phyloP scores from a whole-genome alignment of 2,329 filamentous ascomycete species.

The Ascochyta viciae-villosae region DNA sequence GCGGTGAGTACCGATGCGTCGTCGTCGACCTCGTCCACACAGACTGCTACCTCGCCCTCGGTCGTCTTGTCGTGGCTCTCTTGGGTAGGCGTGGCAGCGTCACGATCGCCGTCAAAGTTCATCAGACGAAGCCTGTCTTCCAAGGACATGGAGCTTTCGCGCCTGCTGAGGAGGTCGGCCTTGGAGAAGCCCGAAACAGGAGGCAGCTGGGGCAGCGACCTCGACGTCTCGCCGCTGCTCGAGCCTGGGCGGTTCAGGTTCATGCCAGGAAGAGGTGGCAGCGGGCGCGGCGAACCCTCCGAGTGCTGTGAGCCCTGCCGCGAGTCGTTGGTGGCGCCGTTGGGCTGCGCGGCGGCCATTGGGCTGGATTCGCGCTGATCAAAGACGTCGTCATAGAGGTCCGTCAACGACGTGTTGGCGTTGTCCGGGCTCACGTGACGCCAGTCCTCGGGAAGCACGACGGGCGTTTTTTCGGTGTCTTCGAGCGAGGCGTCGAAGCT shows the following conservation, averaged over 20 bases:
- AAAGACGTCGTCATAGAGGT: conserved; percentile 71
- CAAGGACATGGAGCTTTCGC: conserved; percentile 76
- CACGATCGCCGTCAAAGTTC: conserved; percentile 71
- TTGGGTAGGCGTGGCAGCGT: conserved; percentile 47
- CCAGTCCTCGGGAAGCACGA: conserved; percentile 98
- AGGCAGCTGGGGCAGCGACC: conserved; percentile 76
- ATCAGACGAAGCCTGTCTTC: conserved; percentile 87
- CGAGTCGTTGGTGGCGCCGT: conserved; percentile 50
- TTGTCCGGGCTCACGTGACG: conserved; percentile 74
- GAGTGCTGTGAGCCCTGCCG: conserved; percentile 78
- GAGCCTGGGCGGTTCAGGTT: conserved; percentile 59
- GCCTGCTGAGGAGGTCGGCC: conserved; percentile 78
- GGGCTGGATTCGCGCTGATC: conserved; percentile 69
- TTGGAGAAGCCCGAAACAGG: conserved; percentile 72
- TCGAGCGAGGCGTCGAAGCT: conserved; percentile 96
- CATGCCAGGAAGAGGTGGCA: conserved; percentile 83
- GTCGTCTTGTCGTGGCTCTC: conserved; percentile 42
- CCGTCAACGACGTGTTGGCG: conserved; percentile 61
- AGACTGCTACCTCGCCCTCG: conserved; percentile 32
- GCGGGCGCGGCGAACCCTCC: conserved; percentile 80
- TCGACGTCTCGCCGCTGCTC: conserved; percentile 68
- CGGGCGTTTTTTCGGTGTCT: conserved; percentile 95
- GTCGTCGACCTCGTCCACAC: conserved; percentile 44
- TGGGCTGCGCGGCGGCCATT: conserved; percentile 62
- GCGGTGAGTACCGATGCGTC: conserved; percentile 25